These are phyloP conservation scores for Ophiostoma pallidulum DNA, from an alignment of 2,329 filamentous ascomycete genomes.

Conservation along the genomic window DNA sequence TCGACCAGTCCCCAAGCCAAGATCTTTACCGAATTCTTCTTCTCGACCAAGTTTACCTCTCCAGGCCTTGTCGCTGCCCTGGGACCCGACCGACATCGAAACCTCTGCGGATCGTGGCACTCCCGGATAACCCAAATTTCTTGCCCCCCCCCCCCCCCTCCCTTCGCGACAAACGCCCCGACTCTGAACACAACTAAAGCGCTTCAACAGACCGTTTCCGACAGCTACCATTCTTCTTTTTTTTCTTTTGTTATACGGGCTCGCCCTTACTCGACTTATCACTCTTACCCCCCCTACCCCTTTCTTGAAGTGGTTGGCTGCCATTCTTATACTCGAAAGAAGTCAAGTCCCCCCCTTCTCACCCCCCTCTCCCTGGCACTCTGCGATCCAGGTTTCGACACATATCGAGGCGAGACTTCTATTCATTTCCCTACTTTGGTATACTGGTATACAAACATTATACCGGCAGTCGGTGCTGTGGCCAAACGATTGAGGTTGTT, in stretches of 20 bases:
- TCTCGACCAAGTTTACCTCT: conserved; percentile 57
- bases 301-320: background rate
- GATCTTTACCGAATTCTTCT: conserved; percentile 37
- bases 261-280: background rate
- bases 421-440: too few species aligned
- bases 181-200: conserved; percentile 25
- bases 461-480: too few species aligned
- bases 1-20: conserved; percentile 51
- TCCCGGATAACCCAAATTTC: conserved; percentile 4
- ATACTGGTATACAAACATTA: too few species aligned
- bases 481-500: too few species aligned
- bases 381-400: too few species aligned
- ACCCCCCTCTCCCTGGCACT: background rate
- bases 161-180: conserved; percentile 21
- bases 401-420: too few species aligned
- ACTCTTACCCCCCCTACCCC: background rate
- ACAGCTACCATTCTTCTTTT: background rate
- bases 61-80: conserved; percentile 40
- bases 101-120: conserved; percentile 5
- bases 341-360: background rate
- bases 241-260: conserved; percentile 13
- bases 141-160: conserved; percentile 3
- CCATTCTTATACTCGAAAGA: background rate
- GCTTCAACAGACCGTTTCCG: conserved; percentile 4
- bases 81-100: conserved; percentile 15